These are phyloP conservation scores for Malus hybrid DNA, from an alignment of 331 rosid species.

Conservation along the genomic window DNA sequence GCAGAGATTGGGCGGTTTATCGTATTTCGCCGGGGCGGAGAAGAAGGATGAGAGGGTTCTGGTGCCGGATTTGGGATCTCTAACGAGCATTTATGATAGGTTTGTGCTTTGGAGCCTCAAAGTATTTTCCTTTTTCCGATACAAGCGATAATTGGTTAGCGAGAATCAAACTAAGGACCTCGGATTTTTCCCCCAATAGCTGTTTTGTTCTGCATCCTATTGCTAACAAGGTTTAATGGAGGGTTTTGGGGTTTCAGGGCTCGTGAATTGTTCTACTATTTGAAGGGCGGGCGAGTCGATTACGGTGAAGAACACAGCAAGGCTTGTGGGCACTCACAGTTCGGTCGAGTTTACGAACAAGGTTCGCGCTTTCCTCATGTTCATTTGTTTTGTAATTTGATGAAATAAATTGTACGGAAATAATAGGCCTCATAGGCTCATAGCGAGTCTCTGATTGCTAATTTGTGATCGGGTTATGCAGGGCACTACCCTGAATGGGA, in stretches of 20 bases:
- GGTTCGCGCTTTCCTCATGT: slow-evolving; percentile 32
- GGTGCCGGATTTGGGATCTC: slow-evolving; percentile 96
- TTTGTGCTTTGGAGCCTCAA: slow-evolving; percentile 11
- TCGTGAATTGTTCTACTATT: slow-evolving; percentile 86
- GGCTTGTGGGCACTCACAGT: slow-evolving; percentile 74
- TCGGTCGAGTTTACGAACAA: slow-evolving; percentile 69
- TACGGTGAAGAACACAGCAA: slow-evolving; percentile 94
- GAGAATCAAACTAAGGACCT: not conserved
- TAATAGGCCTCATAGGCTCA: not conserved
- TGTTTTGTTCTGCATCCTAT: not conserved
- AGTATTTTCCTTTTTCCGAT: not conserved
- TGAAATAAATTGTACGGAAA: not conserved
- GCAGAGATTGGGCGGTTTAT: slow-evolving; percentile 78
- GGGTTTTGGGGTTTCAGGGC: slow-evolving; percentile 50
- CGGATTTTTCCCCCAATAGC: not conserved
- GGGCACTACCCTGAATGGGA: slow-evolving; percentile 98
- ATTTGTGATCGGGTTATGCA: slow-evolving; percentile 24
- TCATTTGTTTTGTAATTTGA: not conserved
- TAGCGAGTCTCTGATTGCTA: not conserved
- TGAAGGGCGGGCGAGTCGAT: slow-evolving; percentile 94
- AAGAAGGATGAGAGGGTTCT: slow-evolving; percentile 94
- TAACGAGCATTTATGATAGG: slow-evolving; percentile 90
- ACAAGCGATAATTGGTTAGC: not conserved
- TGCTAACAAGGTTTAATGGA: not conserved
- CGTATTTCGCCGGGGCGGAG: slow-evolving; percentile 97